Base-by-base conservation (phyloP, 352 stramenopile genomes). In the Pythium plurisporium region DNA sequence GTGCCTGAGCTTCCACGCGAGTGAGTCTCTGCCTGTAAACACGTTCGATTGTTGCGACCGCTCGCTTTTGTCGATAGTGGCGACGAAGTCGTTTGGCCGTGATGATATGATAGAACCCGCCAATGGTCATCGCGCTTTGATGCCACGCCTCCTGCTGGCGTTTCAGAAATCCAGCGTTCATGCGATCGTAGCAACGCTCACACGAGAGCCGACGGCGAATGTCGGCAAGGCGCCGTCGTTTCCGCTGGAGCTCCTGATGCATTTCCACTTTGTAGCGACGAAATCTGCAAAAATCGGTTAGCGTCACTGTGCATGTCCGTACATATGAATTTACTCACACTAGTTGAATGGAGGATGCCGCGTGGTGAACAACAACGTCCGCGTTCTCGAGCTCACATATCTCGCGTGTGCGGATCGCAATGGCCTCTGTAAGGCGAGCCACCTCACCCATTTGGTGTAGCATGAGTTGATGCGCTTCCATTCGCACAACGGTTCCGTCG, bases 111-210 rank as follows among this genome's bases (percentile, higher is more conserved):
- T 73, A 81, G 5, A 81, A 25, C 1, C 49, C 45, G 1, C 49
- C 40, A 37, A 83, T 61, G 20, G 55, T 60, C 17, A 22, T 52
- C 0, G 69, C 61, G 19, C 62, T 71, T 12, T 29, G 33, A 1
- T 65, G 26, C 59, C 64, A 71, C 5, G 56, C 20, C 22, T 63
- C 41, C 10, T 58, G 37, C 20, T 70, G 66, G 0, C 69, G 58
- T 25, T 42, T 45, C 15, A 56, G 42, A 14, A 67, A 69, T 5
- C 51, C 52, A 12, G 30, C 45, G 40, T 76, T 76, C 64, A 86
- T 80, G 17, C 75, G 70, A 4, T 72, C 56, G 27, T 72, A 78
- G 27, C 75, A 83, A 1, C 42, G 45, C 15, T 79, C 73, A 8
- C 65, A 68, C 2, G 73, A 81, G 10, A 65, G 34, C 9, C 73